Conservation (phyloP, 352 stramenopile species). For the Globisporangium rhizosaccharum region DNA sequence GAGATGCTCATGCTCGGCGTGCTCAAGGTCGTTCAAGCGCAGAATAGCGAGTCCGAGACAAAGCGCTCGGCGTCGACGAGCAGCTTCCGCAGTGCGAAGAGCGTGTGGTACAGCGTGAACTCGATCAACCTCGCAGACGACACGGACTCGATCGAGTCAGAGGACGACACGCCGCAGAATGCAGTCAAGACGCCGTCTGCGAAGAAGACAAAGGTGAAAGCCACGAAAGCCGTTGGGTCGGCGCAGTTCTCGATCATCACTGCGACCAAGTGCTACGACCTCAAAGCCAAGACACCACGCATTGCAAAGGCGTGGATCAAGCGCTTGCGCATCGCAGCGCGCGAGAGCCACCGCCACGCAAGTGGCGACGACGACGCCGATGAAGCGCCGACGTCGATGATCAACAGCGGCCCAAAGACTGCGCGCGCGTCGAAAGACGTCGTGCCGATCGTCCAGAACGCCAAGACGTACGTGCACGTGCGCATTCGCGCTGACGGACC, state of each 20-base stretch:
- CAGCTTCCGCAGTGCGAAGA: conserved; percentile 76
- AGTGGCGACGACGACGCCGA: conserved; percentile 16
- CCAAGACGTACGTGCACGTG: conserved; percentile 85
- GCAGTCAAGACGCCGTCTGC: conserved; percentile 14
- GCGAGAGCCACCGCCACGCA: conserved; percentile 13
- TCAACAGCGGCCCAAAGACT: conserved; percentile 21
- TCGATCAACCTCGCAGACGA: conserved; percentile 71
- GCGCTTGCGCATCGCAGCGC: conserved; percentile 58
- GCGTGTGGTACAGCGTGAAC: conserved; percentile 74
- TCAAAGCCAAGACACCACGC: conserved; percentile 74
- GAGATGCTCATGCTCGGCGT: conserved; percentile 73
- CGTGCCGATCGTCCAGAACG: conserved; percentile 51
- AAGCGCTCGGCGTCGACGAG: conserved; percentile 5
- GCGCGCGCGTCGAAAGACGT: conserved; percentile 29
- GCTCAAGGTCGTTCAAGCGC: conserved; percentile 38
- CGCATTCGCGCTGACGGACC: conserved; percentile 82
- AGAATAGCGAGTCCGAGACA: conserved; percentile 8
- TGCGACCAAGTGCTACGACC: conserved; percentile 78
- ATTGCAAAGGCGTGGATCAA: conserved; percentile 68
- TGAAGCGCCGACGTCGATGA: conserved; percentile 24
- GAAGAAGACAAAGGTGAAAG: conserved; percentile 13
- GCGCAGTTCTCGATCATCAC: conserved; percentile 88
- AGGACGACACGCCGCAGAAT: conserved; percentile 35
- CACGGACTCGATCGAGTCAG: conserved; percentile 64
- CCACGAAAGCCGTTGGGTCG: conserved; percentile 26